Evolutionary conservation across 345 rosid genomes (phyloP), one percentile per base, ranked within the genome.

Genomic region (Salix brachista): DNA sequence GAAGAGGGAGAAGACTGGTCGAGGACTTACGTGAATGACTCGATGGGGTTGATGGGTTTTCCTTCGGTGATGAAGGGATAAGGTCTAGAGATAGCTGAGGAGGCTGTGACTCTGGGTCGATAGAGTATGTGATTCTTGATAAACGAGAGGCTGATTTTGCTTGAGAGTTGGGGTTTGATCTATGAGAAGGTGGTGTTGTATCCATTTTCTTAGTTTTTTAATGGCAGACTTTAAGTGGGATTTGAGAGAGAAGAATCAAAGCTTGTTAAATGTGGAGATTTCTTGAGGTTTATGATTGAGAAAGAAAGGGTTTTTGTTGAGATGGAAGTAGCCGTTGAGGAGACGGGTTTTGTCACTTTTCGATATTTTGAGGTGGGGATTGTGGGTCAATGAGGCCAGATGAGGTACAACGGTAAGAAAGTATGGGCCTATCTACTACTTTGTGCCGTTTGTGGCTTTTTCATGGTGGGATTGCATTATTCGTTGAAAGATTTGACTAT

Each of bases 121-220:
- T 79, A 2, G 87, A 75, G 71, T 56, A 67, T 6, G 76, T 74
- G 72, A 73, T 83, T 75, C 90, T 77, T 26, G 88, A 86, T 39
- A 94, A 85, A 66, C 97, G 94, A 21, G 97, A 92, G 60, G 92
- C 87, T 52, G 92, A 86, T 79, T 90, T 92, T 61, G 86, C 69
- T 26, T 81, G 87, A 65, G 89, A 70, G 44, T 50, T 65, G 9
- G 86, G 83, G 67, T 79, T 88, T 6, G 91, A 85, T 75, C 82
- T 87, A 28, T 72, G 90, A 48, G 86, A 75, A 71, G 86, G 86
- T 26, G 94, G 92, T 12, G 90, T 80, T 5, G 91, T 77, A 54
- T 86, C 90, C 96, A 91, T 79, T 67, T 70, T 18, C 2, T 61
- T 18, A 9, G 23, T 36, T 16, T 13, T 89, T 65, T 60, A 23